Base-by-base conservation (phyloP, 192 early-diverging fungal genomes). In the Diversispora epigaea region DNA sequence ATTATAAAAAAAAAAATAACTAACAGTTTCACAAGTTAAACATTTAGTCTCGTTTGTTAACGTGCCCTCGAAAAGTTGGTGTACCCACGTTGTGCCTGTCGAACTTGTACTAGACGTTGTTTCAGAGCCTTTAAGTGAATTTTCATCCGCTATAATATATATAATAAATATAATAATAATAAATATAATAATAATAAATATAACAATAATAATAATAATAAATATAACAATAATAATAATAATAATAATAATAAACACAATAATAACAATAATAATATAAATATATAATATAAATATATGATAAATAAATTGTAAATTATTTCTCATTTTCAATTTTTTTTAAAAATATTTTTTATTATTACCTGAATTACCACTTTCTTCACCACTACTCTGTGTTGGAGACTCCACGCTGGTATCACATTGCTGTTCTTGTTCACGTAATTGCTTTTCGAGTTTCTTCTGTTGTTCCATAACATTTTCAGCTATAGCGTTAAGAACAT, bases 11-110 rank as follows among this genome's bases (percentile, higher is more conserved):
- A 22, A 4, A 0, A 45, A 15, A 15, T 40, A 46, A 78, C 80
- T 77, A 80, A 91, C 92, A 46, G 88, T 94, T 82, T 99, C 98
- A 82, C 98, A 99, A 63, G 93, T 96, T 22, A 99, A 83, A 77
- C 98, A 99, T 78, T 93, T 92, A 15, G 94, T 99, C 82, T 99
- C 96, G 83, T 98, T 99, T 6, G 95, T 95, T 22, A 97, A 82
- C 10, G 92, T 80, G 10, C 98, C 98, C 80, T 98, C 95, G 79
- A 99, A 99, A 57, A 99, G 82, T 54, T 90, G 88, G 80, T 99
- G 96, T 12, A 99, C 91, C 96, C 96, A 99, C 32, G 93, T 94
- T 7, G 86, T 83, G 64, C 77, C 75, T 69, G 76, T 69, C 41
- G 79, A 68, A n/a, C n/a, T n/a, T 73, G 76, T 73, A 40, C 40